A percentile compares a stretch with the other conserved stretches of the same genome.
Conservation (phyloP, 139 green algal genomes). For the Chlorella vulgaris region DNA sequence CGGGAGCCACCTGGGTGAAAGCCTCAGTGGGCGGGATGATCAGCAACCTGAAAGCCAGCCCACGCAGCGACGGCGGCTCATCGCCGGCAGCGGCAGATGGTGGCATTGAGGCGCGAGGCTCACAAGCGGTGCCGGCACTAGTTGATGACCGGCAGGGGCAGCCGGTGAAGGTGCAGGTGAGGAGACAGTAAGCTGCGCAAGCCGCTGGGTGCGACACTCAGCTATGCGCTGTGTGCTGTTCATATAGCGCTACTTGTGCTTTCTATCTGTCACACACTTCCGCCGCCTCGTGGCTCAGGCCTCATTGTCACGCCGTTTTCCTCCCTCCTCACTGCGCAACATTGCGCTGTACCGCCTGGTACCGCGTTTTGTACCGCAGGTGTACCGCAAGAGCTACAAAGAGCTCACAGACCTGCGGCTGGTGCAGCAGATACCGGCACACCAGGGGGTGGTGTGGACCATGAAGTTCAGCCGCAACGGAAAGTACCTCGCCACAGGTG, state of each 20-base stretch:
- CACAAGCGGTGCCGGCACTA: background rate
- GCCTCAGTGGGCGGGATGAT: slow-evolving; percentile 16
- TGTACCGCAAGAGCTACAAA: slow-evolving; percentile 66
- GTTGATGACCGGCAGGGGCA: slow-evolving; percentile 29
- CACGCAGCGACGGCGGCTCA: background rate
- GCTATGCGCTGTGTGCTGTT: too few relatives aligned
- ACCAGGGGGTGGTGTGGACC: slow-evolving; percentile 78
- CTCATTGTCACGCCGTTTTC: background rate
- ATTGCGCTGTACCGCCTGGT: background rate
- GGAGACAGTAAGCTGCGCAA: background rate
- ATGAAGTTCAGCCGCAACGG: slow-evolving; percentile 76
- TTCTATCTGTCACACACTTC: too few relatives aligned
- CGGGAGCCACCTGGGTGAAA: slow-evolving; percentile 28
- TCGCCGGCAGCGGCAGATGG: background rate
- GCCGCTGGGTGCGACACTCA: background rate
- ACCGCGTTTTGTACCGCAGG: slow-evolving; percentile 11
- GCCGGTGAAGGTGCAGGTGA: slow-evolving; percentile 58
- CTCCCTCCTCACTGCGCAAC: too few relatives aligned
- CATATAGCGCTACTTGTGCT: too few relatives aligned
- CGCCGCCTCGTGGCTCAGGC: too few relatives aligned
- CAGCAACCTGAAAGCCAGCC: slow-evolving; percentile 17
- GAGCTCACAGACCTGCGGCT: slow-evolving; percentile 71
- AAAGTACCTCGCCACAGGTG: slow-evolving; percentile 75
- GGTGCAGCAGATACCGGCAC: slow-evolving; percentile 61
- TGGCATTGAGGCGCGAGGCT: background rate